Evolutionary conservation across 163 green algal genomes (phyloP), one percentile per base, ranked within the genome.

Genomic region (Prototheca wickerhamii): DNA sequence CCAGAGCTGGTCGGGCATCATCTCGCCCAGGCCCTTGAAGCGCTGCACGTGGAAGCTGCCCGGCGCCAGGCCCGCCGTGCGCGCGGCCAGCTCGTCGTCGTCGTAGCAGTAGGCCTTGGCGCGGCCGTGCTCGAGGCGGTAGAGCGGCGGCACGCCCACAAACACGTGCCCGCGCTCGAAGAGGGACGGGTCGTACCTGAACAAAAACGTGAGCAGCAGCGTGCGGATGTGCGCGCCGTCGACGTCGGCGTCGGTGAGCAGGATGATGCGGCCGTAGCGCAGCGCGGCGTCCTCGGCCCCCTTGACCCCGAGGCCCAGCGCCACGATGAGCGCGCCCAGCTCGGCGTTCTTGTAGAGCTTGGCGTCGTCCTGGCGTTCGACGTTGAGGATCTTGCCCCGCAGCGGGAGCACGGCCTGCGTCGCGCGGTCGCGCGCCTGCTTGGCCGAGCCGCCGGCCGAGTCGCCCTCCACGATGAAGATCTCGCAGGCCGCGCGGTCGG

Each of bases 1-100:
- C 94, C 93, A 98, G 44, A 99, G 84, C 82, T 98, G 91, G 70
- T 95, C 71, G 12, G 94, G 92, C 91, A 97, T 98, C 94, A 99
- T 99, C 83, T 99, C 94, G 5, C 93, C 93, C 60, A 99, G 78
- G 3, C 92, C 91, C 71, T 87, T 87, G 71, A 88, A 86, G 54
- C 81, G 72, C 71, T 87, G 81, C 17, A 87, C 63, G 46, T 30
- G 64, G 65, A 69, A 83, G 54, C 58, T 74, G 21, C 64, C 70
- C 17, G 25, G 64, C 23, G 43, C 29, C 42, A 75, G 63, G 15
- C 49, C 54, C 28, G 53, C 32, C 29, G 55, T 65, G 34, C 20
- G 32, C 21, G 33, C 43, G 67, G 51, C 43, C n/a, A 92, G 78
- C 61, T 95, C 86, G 25, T 63, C 74, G 1, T 95, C 88, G 26